Evolutionary conservation across 179 eudicot genomes (phyloP).

Genomic region (Spergularia azorica): DNA sequence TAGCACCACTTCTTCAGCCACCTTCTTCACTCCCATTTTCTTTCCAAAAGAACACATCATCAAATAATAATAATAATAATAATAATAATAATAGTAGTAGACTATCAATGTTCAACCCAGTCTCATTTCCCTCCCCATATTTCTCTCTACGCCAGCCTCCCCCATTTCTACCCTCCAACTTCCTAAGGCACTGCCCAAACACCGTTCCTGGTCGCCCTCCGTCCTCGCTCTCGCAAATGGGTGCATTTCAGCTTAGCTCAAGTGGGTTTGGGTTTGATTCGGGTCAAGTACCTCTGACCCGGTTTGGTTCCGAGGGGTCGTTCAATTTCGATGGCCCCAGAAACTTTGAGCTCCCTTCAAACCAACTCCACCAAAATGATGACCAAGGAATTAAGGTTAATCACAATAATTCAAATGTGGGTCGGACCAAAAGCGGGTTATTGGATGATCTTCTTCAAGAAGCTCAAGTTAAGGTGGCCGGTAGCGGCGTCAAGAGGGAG

Average conservation of each 20-base stretch:
- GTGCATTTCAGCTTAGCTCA: conserved; percentile 23
- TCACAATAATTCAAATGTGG: conserved; percentile 20
- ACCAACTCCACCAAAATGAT: conserved; percentile 34
- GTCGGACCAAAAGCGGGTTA: conserved; percentile 37
- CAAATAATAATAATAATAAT: conserved; percentile 5
- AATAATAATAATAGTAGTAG: not conserved
- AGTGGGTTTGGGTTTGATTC: conserved; percentile 16
- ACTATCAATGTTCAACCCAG: conserved; percentile 34
- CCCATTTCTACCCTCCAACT: conserved; percentile 30
- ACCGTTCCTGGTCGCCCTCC: conserved; percentile 16
- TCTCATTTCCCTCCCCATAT: conserved; percentile 34
- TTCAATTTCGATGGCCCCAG: conserved; percentile 19
- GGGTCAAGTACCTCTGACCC: conserved; percentile 13
- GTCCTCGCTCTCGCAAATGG: conserved; percentile 26
- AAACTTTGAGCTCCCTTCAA: conserved; percentile 55
- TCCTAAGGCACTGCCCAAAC: conserved; percentile 8
- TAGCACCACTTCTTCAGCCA: conserved; percentile 18
- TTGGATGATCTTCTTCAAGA: conserved; percentile 45
- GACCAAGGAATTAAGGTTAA: not conserved
- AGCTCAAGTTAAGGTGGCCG: conserved; percentile 34
- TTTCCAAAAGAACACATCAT: conserved; percentile 25
- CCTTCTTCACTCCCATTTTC: conserved; percentile 21
- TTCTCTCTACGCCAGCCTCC: conserved; percentile 33
- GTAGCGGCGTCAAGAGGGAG: conserved; percentile 25
- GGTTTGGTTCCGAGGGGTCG: conserved; percentile 19